Base-by-base conservation (phyloP, 257 asterid genomes). In the Eucommia ulmoides region DNA sequence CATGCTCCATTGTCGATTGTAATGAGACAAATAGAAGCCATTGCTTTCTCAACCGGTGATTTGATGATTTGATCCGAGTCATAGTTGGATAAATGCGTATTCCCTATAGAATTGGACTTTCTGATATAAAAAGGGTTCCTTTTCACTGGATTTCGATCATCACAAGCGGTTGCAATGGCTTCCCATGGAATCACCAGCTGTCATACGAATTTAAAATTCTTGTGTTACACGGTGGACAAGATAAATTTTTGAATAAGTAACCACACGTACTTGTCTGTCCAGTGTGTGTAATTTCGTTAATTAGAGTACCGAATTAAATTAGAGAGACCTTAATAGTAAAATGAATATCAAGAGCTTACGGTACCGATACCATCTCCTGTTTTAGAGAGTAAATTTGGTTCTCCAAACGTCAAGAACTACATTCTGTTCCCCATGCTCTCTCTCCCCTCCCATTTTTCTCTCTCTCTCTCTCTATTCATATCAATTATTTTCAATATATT, bases 161-260 rank as follows among this genome's bases (percentile, higher is more conserved):
- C 63, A 74, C 84, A 85, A 55, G 79, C 77, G 66, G 82, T 73
- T 70, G 79, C 80, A 74, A 86, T 80, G 62, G 96, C 92, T 68
- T 77, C 89, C 96, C 98, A 91, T 12, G 98, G 94, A 77, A 91
- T 83, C 75, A 91, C 92, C 77, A 86, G 76, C 98, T 91, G 84
- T 49, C 70, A 74, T 45, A 63, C 71, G 67, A 72, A 68, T 55
- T 55, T 64, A 68, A 8, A n/a, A 23, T 35, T 45, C 42, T 17
- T 33, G 42, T 33, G 58, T 51, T 52, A 35, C 16, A 50, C 48
- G 7, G 20, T 16, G 19, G 38, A 5, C 7, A 5, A 38, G 17
- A 38, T 38, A 38, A 0, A 19, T 5, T 38, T 5, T 3, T 5
- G n/a, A n/a, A n/a, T n/a, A n/a, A n/a, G n/a, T n/a, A n/a, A n/a